These are phyloP conservation scores for Albophoma yamanashiensis DNA, from an alignment of 2,329 filamentous ascomycete species.

Conservation along the genomic window DNA sequence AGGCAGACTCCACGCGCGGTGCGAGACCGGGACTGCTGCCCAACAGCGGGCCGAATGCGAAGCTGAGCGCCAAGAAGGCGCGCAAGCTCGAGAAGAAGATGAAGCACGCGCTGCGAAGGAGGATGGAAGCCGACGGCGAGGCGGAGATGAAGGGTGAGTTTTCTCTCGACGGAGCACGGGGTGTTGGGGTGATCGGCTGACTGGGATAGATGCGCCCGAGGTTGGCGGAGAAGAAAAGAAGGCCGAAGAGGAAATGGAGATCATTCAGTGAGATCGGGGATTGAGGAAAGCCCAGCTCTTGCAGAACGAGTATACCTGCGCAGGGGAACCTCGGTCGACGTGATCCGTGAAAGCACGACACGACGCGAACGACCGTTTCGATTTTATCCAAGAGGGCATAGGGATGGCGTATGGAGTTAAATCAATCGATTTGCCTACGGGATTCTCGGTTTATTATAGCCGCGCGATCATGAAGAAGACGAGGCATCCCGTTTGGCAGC, in stretches of 20 bases:
- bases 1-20: conserved; percentile 34
- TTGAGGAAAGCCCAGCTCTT: not conserved
- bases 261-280: conserved; percentile 5
- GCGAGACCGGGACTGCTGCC: conserved; percentile 42
- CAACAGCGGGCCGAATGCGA: conserved; percentile 40
- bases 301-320: not conserved
- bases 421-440: not conserved
- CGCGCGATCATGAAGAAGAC: not conserved
- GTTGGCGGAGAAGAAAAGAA: conserved; percentile 1
- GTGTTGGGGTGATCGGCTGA: not conserved
- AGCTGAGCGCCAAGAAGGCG: conserved; percentile 43
- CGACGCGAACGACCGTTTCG: not conserved
- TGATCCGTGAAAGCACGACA: not conserved
- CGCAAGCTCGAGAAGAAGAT: conserved; percentile 45
- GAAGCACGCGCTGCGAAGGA: conserved; percentile 40
- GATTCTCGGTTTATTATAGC: not conserved
- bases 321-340: too few relatives aligned
- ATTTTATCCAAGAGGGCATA: not conserved
- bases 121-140: conserved; percentile 37
- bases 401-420: not conserved
- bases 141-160: conserved; percentile 36
- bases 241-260: conserved; percentile 10
- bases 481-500: not conserved
- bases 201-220: conserved; percentile 9
- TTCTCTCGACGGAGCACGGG: not conserved